phyloP scores from a whole-genome alignment of 805 yeast species.

The Candida incommunis region DNA sequence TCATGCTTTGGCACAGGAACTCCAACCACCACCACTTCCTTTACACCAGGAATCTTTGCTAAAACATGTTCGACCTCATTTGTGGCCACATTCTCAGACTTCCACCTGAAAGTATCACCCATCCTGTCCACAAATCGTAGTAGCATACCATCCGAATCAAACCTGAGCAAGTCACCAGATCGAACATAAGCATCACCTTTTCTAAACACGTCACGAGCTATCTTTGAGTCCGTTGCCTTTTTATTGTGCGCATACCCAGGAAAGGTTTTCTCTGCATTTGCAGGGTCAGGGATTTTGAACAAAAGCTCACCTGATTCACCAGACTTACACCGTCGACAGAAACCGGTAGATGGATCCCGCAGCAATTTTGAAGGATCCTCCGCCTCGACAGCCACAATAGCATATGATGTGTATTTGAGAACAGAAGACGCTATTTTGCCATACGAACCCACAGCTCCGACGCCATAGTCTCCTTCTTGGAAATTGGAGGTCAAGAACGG shows the following conservation, averaged over 20 bases:
- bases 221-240: constrained; percentile 64
- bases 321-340: constrained; percentile 36
- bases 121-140: constrained; percentile 73
- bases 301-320: constrained; percentile 80
- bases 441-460: constrained; percentile 79
- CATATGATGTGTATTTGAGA: constrained; percentile 35
- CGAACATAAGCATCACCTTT: constrained; percentile 89
- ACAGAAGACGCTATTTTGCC: constrained; percentile 32
- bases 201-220: constrained; percentile 55
- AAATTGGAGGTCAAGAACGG: constrained; percentile 76
- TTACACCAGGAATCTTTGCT: constrained; percentile 23
- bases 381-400: constrained; percentile 61
- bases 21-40: constrained; percentile 69
- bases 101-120: constrained; percentile 96
- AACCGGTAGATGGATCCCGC: constrained; percentile 54
- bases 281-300: constrained; percentile 52
- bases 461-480: constrained; percentile 65
- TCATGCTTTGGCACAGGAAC: constrained; percentile 81
- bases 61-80: constrained; percentile 75
- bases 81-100: constrained; percentile 87
- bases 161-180: constrained; percentile 67
- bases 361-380: constrained; percentile 60
- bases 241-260: constrained; percentile 82
- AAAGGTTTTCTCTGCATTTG: constrained; percentile 57
- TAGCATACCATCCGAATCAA: constrained; percentile 53